These are phyloP conservation scores for Myotisia sp. DNA, from an alignment of 2,329 filamentous ascomycete genomes.

Conservation along the genomic window DNA sequence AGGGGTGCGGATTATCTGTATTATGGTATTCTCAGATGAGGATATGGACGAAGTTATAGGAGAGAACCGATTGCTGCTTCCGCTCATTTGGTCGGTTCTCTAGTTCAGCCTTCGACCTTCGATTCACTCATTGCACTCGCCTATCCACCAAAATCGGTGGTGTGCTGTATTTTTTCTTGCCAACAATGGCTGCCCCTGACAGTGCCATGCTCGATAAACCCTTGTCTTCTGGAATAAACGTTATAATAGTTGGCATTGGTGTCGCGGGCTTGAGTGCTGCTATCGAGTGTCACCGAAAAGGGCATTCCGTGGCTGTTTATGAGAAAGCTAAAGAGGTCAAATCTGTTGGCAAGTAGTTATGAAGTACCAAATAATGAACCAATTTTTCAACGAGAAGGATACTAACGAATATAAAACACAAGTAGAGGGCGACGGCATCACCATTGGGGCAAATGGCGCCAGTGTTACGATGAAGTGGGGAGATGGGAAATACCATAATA, in stretches of 20 bases:
- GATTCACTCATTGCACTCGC: neutral
- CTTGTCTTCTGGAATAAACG: constrained; percentile 6
- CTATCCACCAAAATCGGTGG: neutral
- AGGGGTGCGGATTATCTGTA: too few relatives aligned
- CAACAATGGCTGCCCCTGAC: neutral
- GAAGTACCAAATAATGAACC: neutral
- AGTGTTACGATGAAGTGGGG: constrained; percentile 8
- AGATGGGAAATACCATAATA: constrained; percentile 5
- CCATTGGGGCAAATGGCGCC: constrained; percentile 7
- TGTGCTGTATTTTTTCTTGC: neutral
- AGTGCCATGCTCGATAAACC: too few relatives aligned
- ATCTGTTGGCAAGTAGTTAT: constrained; percentile 3
- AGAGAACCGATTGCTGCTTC: too few relatives aligned
- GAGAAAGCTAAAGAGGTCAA: constrained; percentile 8
- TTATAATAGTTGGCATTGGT: constrained; percentile 10
- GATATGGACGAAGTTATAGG: too few relatives aligned
- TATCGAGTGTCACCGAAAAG: constrained; percentile 10
- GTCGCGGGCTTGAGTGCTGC: constrained; percentile 8
- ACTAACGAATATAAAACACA: neutral
- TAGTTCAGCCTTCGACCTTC: too few relatives aligned
- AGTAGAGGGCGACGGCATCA: constrained; percentile 10
- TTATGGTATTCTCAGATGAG: too few relatives aligned
- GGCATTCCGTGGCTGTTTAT: constrained; percentile 7
- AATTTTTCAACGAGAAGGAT: neutral
- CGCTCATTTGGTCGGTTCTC: too few relatives aligned